A percentile compares a stretch with the other conserved stretches of the same genome.
Evolutionary conservation across 352 stramenopile species (phyloP).

Genomic region (Phytophthora cryptogea): DNA sequence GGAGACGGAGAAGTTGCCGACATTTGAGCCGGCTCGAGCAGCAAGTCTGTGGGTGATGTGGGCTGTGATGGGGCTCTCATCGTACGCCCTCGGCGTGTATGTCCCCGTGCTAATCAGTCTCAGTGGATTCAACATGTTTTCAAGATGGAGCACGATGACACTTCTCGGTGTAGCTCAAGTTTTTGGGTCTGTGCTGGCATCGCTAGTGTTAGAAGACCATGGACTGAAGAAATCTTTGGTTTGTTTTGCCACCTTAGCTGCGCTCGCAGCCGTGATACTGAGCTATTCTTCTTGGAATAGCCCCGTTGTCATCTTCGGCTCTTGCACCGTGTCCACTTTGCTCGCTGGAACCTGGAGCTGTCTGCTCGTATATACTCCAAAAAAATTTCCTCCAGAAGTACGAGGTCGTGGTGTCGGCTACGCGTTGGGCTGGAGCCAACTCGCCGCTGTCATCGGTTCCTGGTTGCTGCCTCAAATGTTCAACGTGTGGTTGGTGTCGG

Average conservation of each 20-base stretch:
- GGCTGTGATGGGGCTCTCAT: conserved; percentile 22
- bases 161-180: conserved; percentile 29
- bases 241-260: conserved; percentile 16
- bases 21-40: conserved; percentile 1
- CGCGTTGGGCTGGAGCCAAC: conserved; percentile 7
- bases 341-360: conserved; percentile 24
- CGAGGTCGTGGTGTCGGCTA: conserved; percentile 14
- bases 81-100: conserved; percentile 29
- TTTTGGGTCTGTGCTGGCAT: conserved; percentile 26
- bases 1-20: background rate
- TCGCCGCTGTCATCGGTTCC: conserved; percentile 3
- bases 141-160: conserved; percentile 24
- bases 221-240: conserved; percentile 23
- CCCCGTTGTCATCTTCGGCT: conserved; percentile 11
- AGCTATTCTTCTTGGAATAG: conserved; percentile 34
- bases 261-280: conserved; percentile 17
- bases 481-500: conserved; percentile 22
- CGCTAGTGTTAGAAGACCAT: conserved; percentile 18
- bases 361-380: conserved; percentile 12
- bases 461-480: conserved; percentile 15
- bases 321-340: conserved; percentile 23
- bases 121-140: conserved; percentile 41
- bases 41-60: conserved; percentile 28
- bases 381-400: background rate
- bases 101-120: conserved; percentile 38